Percentiles rank a stretch among this genome's conserved stretches.
phyloP scores from a whole-genome alignment of 2,329 filamentous ascomycete genomes.

The Fusarium lateritium region DNA sequence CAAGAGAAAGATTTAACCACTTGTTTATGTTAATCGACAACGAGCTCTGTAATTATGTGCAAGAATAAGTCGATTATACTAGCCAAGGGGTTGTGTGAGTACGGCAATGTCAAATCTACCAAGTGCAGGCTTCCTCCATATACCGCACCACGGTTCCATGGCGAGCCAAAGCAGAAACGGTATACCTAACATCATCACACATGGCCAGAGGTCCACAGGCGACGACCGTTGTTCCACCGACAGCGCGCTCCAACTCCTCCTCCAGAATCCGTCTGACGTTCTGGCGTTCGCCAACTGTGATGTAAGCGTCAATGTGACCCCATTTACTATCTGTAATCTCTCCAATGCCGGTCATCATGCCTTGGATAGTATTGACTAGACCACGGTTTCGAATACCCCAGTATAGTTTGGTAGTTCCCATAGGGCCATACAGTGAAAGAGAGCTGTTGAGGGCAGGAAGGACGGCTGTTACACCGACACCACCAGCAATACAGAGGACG shows the following conservation, averaged over 20 bases:
- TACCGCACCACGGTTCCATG: slow-evolving; percentile 42
- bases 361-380: slow-evolving; percentile 45
- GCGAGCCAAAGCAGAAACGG: slow-evolving; percentile 40
- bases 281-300: slow-evolving; percentile 47
- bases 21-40: no score
- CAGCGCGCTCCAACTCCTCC: slow-evolving; percentile 40
- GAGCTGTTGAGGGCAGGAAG: slow-evolving; percentile 45
- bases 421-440: slow-evolving; percentile 24
- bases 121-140: slow-evolving; percentile 40
- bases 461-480: slow-evolving; percentile 51
- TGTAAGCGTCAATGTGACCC: slow-evolving; percentile 47
- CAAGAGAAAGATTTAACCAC: no score
- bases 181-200: slow-evolving; percentile 49
- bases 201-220: slow-evolving; percentile 49
- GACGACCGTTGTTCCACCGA: slow-evolving; percentile 46
- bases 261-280: slow-evolving; percentile 44
- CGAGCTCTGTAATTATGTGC: no score
- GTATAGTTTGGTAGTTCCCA: slow-evolving; percentile 48
- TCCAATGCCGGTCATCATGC: slow-evolving; percentile 32
- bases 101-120: not conserved
- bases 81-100: no score
- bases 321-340: slow-evolving; percentile 26
- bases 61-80: no score
- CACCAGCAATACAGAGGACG: slow-evolving; percentile 50
- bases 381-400: slow-evolving; percentile 48